A percentile compares a stretch with the other conserved stretches of the same genome.
These are phyloP conservation scores for Sarocladium strictum DNA, from an alignment of 2,329 filamentous ascomycete genomes.

Conservation along the genomic window DNA sequence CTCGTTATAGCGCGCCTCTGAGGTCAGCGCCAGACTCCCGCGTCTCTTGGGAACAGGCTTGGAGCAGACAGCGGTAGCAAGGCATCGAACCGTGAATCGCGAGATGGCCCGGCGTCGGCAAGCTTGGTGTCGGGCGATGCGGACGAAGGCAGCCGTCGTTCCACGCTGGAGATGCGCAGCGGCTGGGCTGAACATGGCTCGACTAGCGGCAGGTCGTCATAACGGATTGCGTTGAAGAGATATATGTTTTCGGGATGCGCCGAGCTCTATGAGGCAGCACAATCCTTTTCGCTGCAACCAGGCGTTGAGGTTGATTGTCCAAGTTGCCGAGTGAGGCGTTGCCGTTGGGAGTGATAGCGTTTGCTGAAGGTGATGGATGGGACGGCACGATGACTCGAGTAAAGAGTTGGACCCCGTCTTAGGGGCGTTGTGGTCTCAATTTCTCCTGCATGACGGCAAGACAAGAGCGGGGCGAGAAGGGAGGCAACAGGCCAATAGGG, in stretches of 20 bases:
- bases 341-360: constrained; percentile 8
- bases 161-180: constrained; percentile 33
- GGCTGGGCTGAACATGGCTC: constrained; percentile 23
- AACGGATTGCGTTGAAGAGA: neutral
- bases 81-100: constrained; percentile 36
- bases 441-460: constrained; percentile 3
- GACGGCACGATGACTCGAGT: neutral
- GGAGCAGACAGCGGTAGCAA: constrained; percentile 27
- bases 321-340: neutral
- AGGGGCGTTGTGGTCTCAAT: constrained; percentile 1
- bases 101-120: constrained; percentile 29
- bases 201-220: constrained; percentile 19
- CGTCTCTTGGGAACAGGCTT: constrained; percentile 14
- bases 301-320: neutral
- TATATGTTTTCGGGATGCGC: neutral
- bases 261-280: neutral
- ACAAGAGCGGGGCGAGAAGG: neutral
- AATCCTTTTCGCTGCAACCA: neutral
- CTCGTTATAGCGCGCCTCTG: constrained; percentile 73
- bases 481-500: neutral
- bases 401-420: neutral
- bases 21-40: constrained; percentile 35
- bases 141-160: constrained; percentile 41
- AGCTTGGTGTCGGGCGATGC: constrained; percentile 43
- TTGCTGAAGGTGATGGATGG: constrained; percentile 11